Conservation (phyloP, 163 green algal genomes). For the Prototheca wickerhamii region DNA sequence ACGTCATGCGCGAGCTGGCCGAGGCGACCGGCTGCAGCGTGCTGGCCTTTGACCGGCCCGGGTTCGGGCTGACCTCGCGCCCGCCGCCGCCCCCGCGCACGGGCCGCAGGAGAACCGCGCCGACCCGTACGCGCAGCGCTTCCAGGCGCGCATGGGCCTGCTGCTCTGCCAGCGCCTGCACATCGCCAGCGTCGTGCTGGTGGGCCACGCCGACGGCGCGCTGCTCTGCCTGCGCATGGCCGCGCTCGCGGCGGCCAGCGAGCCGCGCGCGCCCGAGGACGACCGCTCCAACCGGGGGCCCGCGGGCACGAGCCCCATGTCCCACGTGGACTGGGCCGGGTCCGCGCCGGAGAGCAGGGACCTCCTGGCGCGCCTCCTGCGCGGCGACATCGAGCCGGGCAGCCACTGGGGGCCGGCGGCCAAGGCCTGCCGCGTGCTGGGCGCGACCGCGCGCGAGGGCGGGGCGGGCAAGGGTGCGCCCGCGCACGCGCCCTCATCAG, state of each 20-base stretch:
- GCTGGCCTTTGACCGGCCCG: constrained; percentile 60
- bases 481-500: too few species aligned
- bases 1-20: constrained; percentile 64
- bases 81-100: constrained; percentile 8
- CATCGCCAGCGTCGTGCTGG: constrained; percentile 47
- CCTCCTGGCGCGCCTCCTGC: not conserved
- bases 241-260: not conserved
- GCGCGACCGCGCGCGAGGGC: not conserved
- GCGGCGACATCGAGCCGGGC: not conserved
- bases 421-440: not conserved
- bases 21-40: constrained; percentile 37
- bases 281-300: not conserved
- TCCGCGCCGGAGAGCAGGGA: not conserved
- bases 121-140: constrained; percentile 50
- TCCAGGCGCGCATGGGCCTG: constrained; percentile 51
- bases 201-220: constrained; percentile 61
- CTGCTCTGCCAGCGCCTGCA: constrained; percentile 36
- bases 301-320: not conserved
- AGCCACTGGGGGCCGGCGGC: not conserved
- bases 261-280: not conserved
- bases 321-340: not conserved
- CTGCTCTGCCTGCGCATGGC: constrained; percentile 38
- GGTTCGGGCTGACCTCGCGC: constrained; percentile 55
- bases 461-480: too few species aligned
- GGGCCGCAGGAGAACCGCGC: not conserved